Evolutionary conservation across 2,329 filamentous ascomycete species (phyloP), one percentile per base, ranked within the genome.

Genomic region (Cladosporium sp.): DNA sequence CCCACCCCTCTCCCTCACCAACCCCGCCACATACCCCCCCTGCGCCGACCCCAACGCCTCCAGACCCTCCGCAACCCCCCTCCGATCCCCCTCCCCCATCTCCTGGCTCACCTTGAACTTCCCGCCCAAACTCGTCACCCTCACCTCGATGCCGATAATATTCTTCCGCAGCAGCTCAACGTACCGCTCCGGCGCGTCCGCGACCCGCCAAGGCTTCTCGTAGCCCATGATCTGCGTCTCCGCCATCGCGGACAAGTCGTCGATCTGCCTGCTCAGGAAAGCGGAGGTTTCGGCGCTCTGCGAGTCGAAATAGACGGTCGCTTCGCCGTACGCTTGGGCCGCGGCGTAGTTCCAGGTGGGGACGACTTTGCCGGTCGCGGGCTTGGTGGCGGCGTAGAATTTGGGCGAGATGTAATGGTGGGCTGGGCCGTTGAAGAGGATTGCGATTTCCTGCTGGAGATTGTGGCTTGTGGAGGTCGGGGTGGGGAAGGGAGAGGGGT

Each of bases 41-140:
- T 58, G 56, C 28, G 75, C 73, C 2, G 69, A 70, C 0, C 66
- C 69, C 52, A 80, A 44, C 6, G 53, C 60, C 34, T 69, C 66
- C 56, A 86, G 84, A 0, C 83, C 83, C 3, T 76, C 61, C 7
- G 82, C 68, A 0, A 85, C 77, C 1, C 83, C 83, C 18, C 77
- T 66, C 0, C 75, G 64, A 61, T 85, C 83, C 0, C 73, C 80
- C 2, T 64, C 60, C 0, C 63, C 53, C 72, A 76, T 72, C 61
- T 85, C 82, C 67, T 85, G 82, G 57, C 79, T 84, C 82, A 84
- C 83, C 70, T 86, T 85, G 58, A 79, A 83, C 69, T 83, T 84
- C 10, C 82, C 82, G 45, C 78, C 76, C 33, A 85, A 63, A 4
- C 73, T 63, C 0, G 75, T 72, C 52, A 85, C 74, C 40, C 69